Evolutionary conservation across 768 basidiomycete species (phyloP).

Genomic region (Suillus ampliporus): DNA sequence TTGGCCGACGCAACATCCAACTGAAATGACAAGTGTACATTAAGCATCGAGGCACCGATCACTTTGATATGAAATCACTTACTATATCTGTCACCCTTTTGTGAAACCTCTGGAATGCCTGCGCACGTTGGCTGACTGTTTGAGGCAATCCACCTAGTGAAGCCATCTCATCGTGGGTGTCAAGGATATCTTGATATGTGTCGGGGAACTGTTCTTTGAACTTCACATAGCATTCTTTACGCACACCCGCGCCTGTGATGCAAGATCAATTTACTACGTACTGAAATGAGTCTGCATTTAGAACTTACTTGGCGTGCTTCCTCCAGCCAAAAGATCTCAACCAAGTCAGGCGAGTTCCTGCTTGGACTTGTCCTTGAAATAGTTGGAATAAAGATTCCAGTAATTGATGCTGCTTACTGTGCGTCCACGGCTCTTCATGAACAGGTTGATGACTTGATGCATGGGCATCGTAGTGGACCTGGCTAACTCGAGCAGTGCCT

Average conservation of each 20-base stretch:
- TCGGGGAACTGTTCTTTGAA: too few species aligned
- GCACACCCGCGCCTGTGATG: too few species aligned
- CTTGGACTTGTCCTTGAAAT: neutral
- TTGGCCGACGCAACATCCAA: too few species aligned
- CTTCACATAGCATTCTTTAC: too few species aligned
- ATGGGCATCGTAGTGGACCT: neutral
- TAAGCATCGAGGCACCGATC: too few species aligned
- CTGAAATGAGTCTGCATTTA: neutral
- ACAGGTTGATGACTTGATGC: constrained; percentile 13
- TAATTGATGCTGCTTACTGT: neutral
- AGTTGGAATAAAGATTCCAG: constrained; percentile 12
- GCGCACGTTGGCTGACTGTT: constrained; percentile 1
- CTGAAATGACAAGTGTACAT: too few species aligned
- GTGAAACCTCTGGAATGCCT: too few species aligned
- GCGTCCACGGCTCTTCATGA: constrained; percentile 12
- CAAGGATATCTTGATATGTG: too few species aligned
- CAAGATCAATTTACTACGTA: too few species aligned
- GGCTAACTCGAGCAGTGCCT: neutral
- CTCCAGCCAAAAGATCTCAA: too few species aligned
- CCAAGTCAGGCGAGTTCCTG: constrained; percentile 9
- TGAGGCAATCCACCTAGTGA: neutral
- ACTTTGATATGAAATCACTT: too few species aligned
- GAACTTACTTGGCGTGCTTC: neutral
- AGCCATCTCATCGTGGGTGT: neutral
- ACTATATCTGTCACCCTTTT: too few species aligned